Conservation (phyloP, 2,329 filamentous ascomycete genomes). For the Aspergillus novoparasiticus region DNA sequence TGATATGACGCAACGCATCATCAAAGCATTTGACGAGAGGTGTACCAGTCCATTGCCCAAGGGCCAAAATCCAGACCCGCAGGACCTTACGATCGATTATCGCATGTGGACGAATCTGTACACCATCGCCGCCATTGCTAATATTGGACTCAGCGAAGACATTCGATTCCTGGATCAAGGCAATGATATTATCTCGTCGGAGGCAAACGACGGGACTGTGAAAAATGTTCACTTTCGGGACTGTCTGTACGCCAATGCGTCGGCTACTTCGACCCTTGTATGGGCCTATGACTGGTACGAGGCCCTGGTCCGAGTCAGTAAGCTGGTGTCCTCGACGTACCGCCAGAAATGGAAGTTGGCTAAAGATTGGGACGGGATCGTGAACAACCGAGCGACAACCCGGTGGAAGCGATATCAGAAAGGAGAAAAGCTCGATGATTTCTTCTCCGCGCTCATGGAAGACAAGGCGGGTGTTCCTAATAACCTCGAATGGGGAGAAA, state of each 20-base stretch:
- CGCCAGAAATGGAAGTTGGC: conserved; percentile 21
- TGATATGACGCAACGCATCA: conserved; percentile 35
- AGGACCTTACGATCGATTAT: conserved; percentile 38
- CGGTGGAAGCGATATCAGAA: conserved; percentile 25
- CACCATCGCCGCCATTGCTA: conserved; percentile 41
- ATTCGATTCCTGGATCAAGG: conserved; percentile 42
- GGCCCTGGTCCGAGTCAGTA: conserved; percentile 18
- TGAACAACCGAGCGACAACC: conserved; percentile 23
- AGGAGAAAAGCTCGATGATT: conserved; percentile 59
- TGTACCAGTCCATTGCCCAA: conserved; percentile 28
- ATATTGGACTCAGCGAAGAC: conserved; percentile 42
- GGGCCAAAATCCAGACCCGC: neutral
- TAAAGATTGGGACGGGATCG: conserved; percentile 23
- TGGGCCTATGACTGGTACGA: conserved; percentile 28
- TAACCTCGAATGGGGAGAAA: conserved; percentile 58
- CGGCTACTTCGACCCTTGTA: conserved; percentile 21
- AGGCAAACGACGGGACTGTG: conserved; percentile 23
- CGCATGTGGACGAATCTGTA: conserved; percentile 42
- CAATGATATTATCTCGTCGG: conserved; percentile 29
- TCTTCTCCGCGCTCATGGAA: conserved; percentile 58
- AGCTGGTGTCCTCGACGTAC: conserved; percentile 23
- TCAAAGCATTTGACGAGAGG: conserved; percentile 37
- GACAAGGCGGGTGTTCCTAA: conserved; percentile 44
- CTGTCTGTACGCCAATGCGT: conserved; percentile 17
- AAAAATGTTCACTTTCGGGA: conserved; percentile 24